Evolutionary conservation across 1,284 basidiomycete species (phyloP), one percentile per base, ranked within the genome.

Genomic region (Fomitopsis pinicola): DNA sequence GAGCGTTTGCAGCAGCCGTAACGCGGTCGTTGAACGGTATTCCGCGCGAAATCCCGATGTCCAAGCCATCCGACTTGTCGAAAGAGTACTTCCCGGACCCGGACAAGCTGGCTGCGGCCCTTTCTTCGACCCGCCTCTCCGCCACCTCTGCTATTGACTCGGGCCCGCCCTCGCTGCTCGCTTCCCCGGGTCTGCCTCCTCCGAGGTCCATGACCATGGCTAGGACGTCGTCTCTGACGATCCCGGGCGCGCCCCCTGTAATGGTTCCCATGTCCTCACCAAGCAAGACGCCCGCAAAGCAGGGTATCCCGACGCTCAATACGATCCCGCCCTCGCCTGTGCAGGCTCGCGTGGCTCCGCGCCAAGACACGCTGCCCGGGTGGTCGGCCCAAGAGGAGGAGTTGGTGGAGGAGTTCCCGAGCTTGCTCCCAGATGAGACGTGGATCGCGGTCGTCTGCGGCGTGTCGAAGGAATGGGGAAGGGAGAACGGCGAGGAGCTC

Each of bases 391-490:
- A 26, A n/a, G 52, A 55, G 12, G 52, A 30, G 9, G 58, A 55
- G 59, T n/a, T 17, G 1, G 63, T 40, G 1, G 67, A 54, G 17
- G 67, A 65, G 28, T 70, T 66, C 8, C 70, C 77, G 5, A 71
- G 75, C 19, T 73, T 89, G 50, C 75, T 92, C 4, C 89, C 90
- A 0, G 83, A 86, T 57, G 77, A 77, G 3, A 80, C 81, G 3
- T 92, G 90, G 90, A 89, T 92, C 61, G 89, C 89, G 3, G 79
- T 92, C 59, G 85, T 92, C 6, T 92, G 90, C 68, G 89, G 90
- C 12, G 83, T 88, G 36, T 80, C 86, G 44, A 83, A 84, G 65
- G 82, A 83, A 58, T 83, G 85, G 74, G 84, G 80, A 73, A 71
- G 68, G 56, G 73, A 72, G 35, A 73, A 77, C 35, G 76, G 74